Evolutionary conservation across 768 basidiomycete species (phyloP).

Genomic region (Agrocybe pediades): DNA sequence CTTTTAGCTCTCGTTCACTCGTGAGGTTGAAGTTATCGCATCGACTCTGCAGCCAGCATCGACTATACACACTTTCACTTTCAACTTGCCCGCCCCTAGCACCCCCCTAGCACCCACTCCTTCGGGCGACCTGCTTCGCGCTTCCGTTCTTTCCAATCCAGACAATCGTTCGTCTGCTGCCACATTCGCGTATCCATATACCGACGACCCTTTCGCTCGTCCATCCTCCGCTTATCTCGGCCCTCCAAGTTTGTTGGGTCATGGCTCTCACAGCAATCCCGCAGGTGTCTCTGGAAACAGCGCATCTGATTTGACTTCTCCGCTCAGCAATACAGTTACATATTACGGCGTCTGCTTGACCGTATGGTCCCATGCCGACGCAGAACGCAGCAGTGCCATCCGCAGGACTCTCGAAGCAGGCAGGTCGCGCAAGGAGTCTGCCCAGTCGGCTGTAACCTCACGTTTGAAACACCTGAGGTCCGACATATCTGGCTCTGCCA

Average conservation of each 20-base stretch:
- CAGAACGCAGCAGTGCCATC: constrained; percentile 82
- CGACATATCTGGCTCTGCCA: constrained; percentile 46
- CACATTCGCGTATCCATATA: constrained; percentile 74
- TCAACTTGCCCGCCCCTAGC: constrained; percentile 75
- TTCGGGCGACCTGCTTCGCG: constrained; percentile 70
- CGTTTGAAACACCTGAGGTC: constrained; percentile 68
- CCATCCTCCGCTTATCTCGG: constrained; percentile 83
- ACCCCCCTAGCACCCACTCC: constrained; percentile 77
- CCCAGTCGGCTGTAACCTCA: constrained; percentile 69
- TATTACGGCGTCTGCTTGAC: constrained; percentile 93
- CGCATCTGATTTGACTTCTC: constrained; percentile 31
- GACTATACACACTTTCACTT: constrained; percentile 91
- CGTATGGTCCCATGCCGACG: constrained; percentile 95
- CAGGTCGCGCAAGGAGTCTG: constrained; percentile 77
- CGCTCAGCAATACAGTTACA: constrained; percentile 53
- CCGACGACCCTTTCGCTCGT: constrained; percentile 75
- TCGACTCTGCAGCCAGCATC: constrained; percentile 94
- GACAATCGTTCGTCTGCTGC: constrained; percentile 69
- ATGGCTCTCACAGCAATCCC: constrained; percentile 36
- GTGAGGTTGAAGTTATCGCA: constrained; percentile 92
- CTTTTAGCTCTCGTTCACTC: constrained; percentile 81
- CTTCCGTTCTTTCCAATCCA: constrained; percentile 68
- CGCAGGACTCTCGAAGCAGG: constrained; percentile 80
- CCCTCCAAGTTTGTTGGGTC: constrained; percentile 67
- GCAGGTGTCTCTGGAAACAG: constrained; percentile 32